These are phyloP conservation scores for Termitomyces sp. DNA, from an alignment of 768 basidiomycete species.

Conservation along the genomic window DNA sequence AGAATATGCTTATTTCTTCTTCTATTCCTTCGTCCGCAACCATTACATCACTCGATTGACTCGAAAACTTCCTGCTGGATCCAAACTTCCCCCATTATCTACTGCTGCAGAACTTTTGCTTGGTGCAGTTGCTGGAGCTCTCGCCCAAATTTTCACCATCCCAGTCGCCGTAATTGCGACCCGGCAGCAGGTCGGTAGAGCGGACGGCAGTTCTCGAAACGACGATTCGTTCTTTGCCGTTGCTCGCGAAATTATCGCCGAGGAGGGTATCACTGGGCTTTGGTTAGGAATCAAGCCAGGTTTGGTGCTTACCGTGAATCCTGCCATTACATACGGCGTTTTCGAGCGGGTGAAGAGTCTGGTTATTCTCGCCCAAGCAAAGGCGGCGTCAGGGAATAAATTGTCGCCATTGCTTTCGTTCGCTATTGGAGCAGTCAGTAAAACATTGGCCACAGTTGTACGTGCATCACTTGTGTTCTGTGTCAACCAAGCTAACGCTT, in stretches of 20 bases:
- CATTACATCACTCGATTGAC: conserved; percentile 72
- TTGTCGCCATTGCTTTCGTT: conserved; percentile 78
- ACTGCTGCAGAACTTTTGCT: conserved; percentile 79
- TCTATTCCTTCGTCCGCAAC: conserved; percentile 87
- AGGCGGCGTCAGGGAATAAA: conserved; percentile 42
- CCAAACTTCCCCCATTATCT: conserved; percentile 56
- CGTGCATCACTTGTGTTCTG: conserved; percentile 21
- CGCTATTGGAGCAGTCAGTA: conserved; percentile 85
- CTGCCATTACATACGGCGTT: conserved; percentile 94
- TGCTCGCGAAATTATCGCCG: conserved; percentile 79
- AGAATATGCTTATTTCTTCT: conserved; percentile 99
- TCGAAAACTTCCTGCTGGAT: conserved; percentile 50
- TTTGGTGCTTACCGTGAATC: conserved; percentile 93
- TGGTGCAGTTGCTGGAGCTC: conserved; percentile 87
- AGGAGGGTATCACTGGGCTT: conserved; percentile 81
- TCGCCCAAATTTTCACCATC: conserved; percentile 97
- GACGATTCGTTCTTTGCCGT: conserved; percentile 78
- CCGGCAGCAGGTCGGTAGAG: conserved; percentile 82
- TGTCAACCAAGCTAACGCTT: neutral
- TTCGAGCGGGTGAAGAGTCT: conserved; percentile 88
- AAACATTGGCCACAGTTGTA: conserved; percentile 93
- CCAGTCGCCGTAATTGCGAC: conserved; percentile 98
- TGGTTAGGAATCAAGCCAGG: conserved; percentile 94
- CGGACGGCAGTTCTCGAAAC: conserved; percentile 13
- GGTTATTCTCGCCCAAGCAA: conserved; percentile 49